Evolutionary conservation across 352 stramenopile genomes (phyloP), one percentile per base, ranked within the genome.

Genomic region (Phytophthora multivora): DNA sequence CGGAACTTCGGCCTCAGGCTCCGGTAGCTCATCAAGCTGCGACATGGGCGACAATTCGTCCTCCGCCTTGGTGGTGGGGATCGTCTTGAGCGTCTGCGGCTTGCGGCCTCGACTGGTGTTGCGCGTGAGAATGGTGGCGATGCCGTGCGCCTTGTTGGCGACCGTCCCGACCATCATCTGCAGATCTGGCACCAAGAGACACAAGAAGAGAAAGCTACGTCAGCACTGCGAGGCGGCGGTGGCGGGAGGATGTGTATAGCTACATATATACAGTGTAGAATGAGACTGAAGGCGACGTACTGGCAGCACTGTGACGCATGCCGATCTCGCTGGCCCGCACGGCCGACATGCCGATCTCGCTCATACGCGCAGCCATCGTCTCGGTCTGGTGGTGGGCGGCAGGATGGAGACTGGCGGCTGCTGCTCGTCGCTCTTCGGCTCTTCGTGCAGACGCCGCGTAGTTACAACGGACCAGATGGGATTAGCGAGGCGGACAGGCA

Each of bases 261-360:
- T 33, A 33, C 11, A 33, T 33, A 33, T 33, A 12, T 33, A 33
- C 8, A 33, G 28, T 33, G 26, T 8, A 30, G 2, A 30, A 30
- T 38, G 9, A 41, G 39, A 40, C 4, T 36, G 45, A 26, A 28
- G n/a, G 25, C 23, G 19, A 66, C 51, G 46, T 66, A 75, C 66
- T 76, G 10, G 68, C 68, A 21, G 68, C 68, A 42, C 68, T 76
- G 58, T 76, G 63, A 35, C 68, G 68, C 68, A 76, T 73, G 10
- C 68, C 68, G n/a, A 76, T 66, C 54, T 76, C 68, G 53, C 68
- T 76, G 31, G 59, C 58, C 52, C 68, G 63, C 53, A 76, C 39
- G 51, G 63, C 63, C 39, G 68, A 76, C 57, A 73, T 60, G 30
- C 63, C 58, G 30, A 76, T 73, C 49, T 69, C 58, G 49, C 63